A percentile compares a stretch with the other conserved stretches of the same genome.
These are phyloP conservation scores for Kuraishia cidri DNA, from an alignment of 805 yeast species.

Conservation along the genomic window DNA sequence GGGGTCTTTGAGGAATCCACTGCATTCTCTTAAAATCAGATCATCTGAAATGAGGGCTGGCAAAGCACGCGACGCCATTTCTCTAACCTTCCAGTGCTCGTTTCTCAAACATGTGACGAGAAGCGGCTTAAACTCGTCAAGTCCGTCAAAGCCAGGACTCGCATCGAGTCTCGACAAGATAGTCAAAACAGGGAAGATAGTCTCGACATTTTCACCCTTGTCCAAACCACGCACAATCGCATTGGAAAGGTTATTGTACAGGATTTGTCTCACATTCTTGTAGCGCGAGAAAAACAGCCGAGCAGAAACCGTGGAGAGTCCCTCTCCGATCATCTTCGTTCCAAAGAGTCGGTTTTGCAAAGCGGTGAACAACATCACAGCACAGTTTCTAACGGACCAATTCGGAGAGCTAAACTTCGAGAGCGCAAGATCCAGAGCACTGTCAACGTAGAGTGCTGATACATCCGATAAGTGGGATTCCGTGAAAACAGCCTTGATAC, in stretches of 20 bases:
- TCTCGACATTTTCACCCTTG: conserved; percentile 26
- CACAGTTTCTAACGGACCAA: conserved; percentile 90
- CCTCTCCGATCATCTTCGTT: conserved; percentile 29
- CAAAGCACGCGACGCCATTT: conserved; percentile 71
- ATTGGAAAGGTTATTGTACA: conserved; percentile 31
- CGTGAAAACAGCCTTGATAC: conserved; percentile 64
- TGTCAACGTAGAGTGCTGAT: conserved; percentile 42
- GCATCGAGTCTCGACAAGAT: conserved; percentile 62
- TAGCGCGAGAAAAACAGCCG: conserved; percentile 65
- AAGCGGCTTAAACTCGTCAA: conserved; percentile 41
- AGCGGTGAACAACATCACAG: conserved; percentile 87
- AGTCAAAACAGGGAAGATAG: conserved; percentile 68
- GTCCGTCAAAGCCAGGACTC: conserved; percentile 42
- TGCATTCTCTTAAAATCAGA: conserved; percentile 18
- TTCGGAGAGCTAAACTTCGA: conserved; percentile 50
- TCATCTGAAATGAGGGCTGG: conserved; percentile 34
- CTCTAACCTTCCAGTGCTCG: conserved; percentile 76
- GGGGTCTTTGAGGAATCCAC: conserved; percentile 11
- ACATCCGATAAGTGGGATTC: conserved; percentile 58
- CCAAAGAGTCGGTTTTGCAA: conserved; percentile 78
- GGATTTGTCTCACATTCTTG: conserved; percentile 37
- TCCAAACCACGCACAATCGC: conserved; percentile 15
- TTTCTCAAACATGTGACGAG: conserved; percentile 40
- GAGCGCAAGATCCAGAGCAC: conserved; percentile 54
- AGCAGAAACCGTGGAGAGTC: conserved; percentile 36